Percentiles rank a stretch among this genome's conserved stretches.
These are phyloP conservation scores for Eragrostis nindensis DNA, from an alignment of 176 grass and related monocot species.

Conservation along the genomic window DNA sequence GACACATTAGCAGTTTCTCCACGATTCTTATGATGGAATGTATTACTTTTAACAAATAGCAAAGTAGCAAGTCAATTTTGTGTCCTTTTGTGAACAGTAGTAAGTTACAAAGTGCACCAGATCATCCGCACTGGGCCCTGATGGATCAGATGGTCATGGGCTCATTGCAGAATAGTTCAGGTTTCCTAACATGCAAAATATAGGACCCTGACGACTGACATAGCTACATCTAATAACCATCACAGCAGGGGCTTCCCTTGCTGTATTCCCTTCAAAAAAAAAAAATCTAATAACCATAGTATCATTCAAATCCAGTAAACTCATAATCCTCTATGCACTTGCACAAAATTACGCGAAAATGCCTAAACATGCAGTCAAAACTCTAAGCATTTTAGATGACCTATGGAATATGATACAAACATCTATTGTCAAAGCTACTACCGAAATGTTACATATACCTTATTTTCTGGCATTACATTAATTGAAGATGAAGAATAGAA, in stretches of 20 bases:
- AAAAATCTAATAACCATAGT: no score
- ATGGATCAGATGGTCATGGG: conserved; percentile 18
- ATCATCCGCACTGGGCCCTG: background rate
- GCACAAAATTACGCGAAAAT: background rate
- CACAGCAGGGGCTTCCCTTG: no score
- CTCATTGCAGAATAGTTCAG: background rate
- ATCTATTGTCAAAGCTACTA: background rate
- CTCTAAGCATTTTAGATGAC: background rate
- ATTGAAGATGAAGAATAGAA: background rate
- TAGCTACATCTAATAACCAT: background rate
- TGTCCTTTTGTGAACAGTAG: background rate
- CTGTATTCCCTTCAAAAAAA: no score
- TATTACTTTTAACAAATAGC: background rate
- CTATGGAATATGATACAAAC: background rate
- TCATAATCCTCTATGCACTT: no score
- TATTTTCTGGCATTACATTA: background rate
- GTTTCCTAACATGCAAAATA: background rate
- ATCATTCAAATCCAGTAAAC: no score
- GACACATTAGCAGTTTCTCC: background rate
- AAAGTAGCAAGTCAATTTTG: background rate
- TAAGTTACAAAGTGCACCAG: background rate
- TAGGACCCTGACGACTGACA: background rate
- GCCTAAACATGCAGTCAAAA: background rate
- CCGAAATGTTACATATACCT: background rate
- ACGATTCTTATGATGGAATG: background rate